phyloP scores from a whole-genome alignment of 1,284 basidiomycete species.

The Cryptococcus hybrid region DNA sequence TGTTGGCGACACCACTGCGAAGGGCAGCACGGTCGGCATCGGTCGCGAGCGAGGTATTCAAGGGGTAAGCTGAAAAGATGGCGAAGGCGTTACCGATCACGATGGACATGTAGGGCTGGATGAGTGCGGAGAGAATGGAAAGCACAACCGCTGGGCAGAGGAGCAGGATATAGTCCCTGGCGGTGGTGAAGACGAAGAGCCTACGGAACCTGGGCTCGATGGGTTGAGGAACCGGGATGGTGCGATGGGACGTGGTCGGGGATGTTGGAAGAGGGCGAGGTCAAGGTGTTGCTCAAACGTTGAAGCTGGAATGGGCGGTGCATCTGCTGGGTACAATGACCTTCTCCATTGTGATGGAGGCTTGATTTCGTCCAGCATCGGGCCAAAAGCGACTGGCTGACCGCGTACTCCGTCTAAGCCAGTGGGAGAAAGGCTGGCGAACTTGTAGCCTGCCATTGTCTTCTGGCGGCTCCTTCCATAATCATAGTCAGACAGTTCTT shows the following conservation, averaged over 20 bases:
- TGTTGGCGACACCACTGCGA: conserved; percentile 60
- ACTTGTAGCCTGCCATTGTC: conserved; percentile 30
- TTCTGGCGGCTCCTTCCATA: conserved; percentile 9
- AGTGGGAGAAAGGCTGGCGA: conserved; percentile 18
- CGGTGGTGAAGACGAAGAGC: conserved; percentile 65
- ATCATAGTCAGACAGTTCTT: conserved; percentile 22
- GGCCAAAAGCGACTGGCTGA: conserved; percentile 13
- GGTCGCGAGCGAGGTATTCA: conserved; percentile 35
- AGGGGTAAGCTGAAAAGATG: conserved; percentile 63
- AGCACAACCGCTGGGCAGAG: conserved; percentile 72
- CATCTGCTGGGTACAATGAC: background rate
- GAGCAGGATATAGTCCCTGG: conserved; percentile 56
- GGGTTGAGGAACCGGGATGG: conserved; percentile 10
- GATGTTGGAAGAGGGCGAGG: background rate
- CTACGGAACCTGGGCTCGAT: conserved; percentile 58
- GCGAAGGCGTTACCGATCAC: conserved; percentile 84
- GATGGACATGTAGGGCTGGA: conserved; percentile 91
- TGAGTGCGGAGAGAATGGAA: conserved; percentile 67
- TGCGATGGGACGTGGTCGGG: background rate
- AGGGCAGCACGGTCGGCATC: conserved; percentile 57
- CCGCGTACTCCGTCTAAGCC: conserved; percentile 10
- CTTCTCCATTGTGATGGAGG: background rate
- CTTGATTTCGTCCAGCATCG: conserved; percentile 15
- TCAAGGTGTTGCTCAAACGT: too few relatives aligned
- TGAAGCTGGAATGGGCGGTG: conserved; percentile 18